Evolutionary conservation across 192 early-diverging fungal genomes (phyloP), one percentile per base, ranked within the genome.

Genomic region (Umbelopsis sp.): DNA sequence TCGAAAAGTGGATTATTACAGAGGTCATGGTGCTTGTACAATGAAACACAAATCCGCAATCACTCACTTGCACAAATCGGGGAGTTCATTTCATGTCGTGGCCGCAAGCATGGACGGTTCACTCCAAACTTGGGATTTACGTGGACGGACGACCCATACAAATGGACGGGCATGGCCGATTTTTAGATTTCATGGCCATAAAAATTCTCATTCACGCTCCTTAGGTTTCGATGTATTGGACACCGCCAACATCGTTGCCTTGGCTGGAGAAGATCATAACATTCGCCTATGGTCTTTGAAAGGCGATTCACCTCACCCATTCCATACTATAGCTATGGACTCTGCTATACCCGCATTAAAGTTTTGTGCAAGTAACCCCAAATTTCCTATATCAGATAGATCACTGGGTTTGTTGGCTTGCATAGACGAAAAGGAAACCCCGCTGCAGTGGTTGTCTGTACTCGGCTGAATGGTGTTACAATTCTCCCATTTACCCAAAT

Each of bases 81-180:
- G 55, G 30, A 27, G 23, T 16, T 61, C 55, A 30, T 61, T 61
- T 30, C 55, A 61, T 30, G 33, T 61, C 30, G 55, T 61, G 16
- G 30, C 55, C 9, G 55, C 55, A 16, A 30, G 23, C 55, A 61
- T 61, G 55, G 55, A 61, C 55, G 55, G 55, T 30, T 61, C 55
- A 16, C 55, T 61, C 55, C 55, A 61, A 61, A 25, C 25, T 61
- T 61, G 55, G 55, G 55, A 61, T 61, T 3, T 61, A 30, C 55
- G 55, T 16, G 55, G 55, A 25, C 55, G 35, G 16, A 22, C 16
- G 27, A 61, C 11, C 55, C 55, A 61, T 12, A 37, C 55, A 35
- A 35, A 61, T 35, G 27, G 30, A 61, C 27, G 55, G 55, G 15
- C 27, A 61, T 61, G 27, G 55, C 55, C 55, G 18, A 25, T 61